Evolutionary conservation across 2,329 filamentous ascomycete species (phyloP).

Genomic region (Triangularia setosa): DNA sequence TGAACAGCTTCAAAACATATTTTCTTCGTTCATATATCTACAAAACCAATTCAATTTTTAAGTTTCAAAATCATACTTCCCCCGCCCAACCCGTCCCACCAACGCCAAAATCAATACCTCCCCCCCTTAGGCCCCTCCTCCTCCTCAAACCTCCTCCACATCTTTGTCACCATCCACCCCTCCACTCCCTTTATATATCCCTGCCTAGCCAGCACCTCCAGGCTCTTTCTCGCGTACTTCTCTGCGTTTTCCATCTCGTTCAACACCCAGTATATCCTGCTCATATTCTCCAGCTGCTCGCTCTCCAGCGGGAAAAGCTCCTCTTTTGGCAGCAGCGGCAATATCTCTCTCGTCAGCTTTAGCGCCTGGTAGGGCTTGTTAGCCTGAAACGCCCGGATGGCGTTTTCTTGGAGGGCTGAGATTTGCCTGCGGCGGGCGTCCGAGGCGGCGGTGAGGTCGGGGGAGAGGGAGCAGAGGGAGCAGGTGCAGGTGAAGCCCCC

Average conservation of each 20-base stretch:
- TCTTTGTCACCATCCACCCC: slow-evolving; percentile 17
- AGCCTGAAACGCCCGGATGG: slow-evolving; percentile 27
- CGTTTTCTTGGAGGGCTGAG: slow-evolving; percentile 25
- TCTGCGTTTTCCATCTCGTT: slow-evolving; percentile 28
- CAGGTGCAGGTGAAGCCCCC: slow-evolving; percentile 35
- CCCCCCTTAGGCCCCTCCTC: slow-evolving; percentile 5
- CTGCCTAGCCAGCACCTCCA: slow-evolving; percentile 30
- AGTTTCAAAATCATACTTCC: no score
- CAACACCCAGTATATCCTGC: slow-evolving; percentile 32
- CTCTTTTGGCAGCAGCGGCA: slow-evolving; percentile 29
- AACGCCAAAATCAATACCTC: background rate
- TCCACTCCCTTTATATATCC: slow-evolving; percentile 28
- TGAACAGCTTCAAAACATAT: no score
- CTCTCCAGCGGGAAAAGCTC: slow-evolving; percentile 31
- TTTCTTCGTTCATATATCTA: no score
- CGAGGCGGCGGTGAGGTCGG: slow-evolving; percentile 27
- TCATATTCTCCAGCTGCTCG: slow-evolving; percentile 35
- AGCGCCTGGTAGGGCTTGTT: slow-evolving; percentile 29
- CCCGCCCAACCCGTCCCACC: no score
- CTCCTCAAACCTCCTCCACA: slow-evolving; percentile 25
- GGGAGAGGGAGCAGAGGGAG: slow-evolving; percentile 30
- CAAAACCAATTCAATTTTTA: no score
- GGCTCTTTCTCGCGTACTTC: slow-evolving; percentile 29
- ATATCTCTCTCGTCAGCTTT: slow-evolving; percentile 28
- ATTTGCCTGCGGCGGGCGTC: slow-evolving; percentile 32